Conservation (phyloP, 768 basidiomycete genomes). For the Termitomyces bulborhizus region DNA sequence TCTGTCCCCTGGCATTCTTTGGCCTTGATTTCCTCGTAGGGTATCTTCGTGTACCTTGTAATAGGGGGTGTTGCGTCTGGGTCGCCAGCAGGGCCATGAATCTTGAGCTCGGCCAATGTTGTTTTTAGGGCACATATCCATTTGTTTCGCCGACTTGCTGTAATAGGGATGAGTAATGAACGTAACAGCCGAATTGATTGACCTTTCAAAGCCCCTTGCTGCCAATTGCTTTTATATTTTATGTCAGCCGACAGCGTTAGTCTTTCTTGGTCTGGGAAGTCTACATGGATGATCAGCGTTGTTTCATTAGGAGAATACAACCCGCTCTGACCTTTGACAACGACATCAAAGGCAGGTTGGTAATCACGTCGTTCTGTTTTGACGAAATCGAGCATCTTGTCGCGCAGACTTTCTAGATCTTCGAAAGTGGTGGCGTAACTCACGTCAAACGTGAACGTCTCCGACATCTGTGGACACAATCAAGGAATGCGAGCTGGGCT, state of each 20-base stretch:
- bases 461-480: slow-evolving; percentile 48
- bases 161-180: slow-evolving; percentile 2
- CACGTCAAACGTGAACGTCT: slow-evolving; percentile 80
- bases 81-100: slow-evolving; percentile 62
- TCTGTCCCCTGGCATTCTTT: slow-evolving; percentile 29
- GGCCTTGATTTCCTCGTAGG: slow-evolving; percentile 56
- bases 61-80: slow-evolving; percentile 50
- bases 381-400: slow-evolving; percentile 76
- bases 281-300: slow-evolving; percentile 23
- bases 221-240: slow-evolving; percentile 86
- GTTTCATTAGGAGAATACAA: neutral
- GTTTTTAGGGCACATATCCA: slow-evolving; percentile 87
- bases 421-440: slow-evolving; percentile 74
- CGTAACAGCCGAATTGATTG: slow-evolving; percentile 1
- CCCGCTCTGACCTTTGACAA: slow-evolving; percentile 44
- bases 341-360: slow-evolving; percentile 68
- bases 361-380: slow-evolving; percentile 69
- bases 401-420: slow-evolving; percentile 69
- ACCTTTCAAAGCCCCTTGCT: slow-evolving; percentile 72
- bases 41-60: slow-evolving; percentile 61
- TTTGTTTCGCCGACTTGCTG: slow-evolving; percentile 80
- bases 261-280: slow-evolving; percentile 76
- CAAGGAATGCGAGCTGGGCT: neutral
- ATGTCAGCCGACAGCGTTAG: slow-evolving; percentile 76
- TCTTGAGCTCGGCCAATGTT: slow-evolving; percentile 58